Base-by-base conservation (phyloP, 2,329 filamentous ascomycete genomes). In the Microcyclospora tardicrescens region DNA sequence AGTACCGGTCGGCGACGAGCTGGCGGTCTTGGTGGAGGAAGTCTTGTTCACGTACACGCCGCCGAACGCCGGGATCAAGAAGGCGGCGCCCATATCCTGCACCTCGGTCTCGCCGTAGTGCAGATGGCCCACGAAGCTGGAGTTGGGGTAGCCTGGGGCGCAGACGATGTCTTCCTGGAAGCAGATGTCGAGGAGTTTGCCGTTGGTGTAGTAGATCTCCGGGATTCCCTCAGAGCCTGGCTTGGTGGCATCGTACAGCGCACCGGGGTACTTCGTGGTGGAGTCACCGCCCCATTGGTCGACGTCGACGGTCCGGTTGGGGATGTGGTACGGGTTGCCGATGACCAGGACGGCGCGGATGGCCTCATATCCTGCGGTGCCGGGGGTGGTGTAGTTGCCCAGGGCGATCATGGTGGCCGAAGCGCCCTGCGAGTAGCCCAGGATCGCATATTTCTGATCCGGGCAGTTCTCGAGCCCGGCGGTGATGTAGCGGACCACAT, bases 351-450 rank as follows among this genome's bases (percentile, higher is more conserved):
- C 35, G 27, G 40, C 40, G 24, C 35, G 16, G 40, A 42, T 42
- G 13, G 40, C 30, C 12, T 35, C 30, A 8, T 24, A 24, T 4
- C 19, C 19, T 4, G 19, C 19, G 8, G 19, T 5, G 33, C 34
- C 14, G 9, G 33, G 14, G 11, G 35, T 12, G 13, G 33, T 35
- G 33, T 39, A 33, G 40, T 35, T 36, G 10, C 15, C 13, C 27
- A 36, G 29, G 29, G 33, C 34, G n/a, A 37, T 16, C 16, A 33
- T 37, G 33, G 28, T 39, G 4, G 35, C 40, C 19, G 40, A 36
- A n/a, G 40, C 40, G 30, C 37, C 40, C 34, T 40, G 40, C 5
- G 40, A 43, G 37, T 43, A 43, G 12, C 40, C 40, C 29, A 43
- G 19, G 15, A 43, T 27, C 3, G 37, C 40, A 31, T 43, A 43